Evolutionary conservation across 2,329 filamentous ascomycete genomes (phyloP), one percentile per base, ranked within the genome.

Genomic region (Epichloe sp.): DNA sequence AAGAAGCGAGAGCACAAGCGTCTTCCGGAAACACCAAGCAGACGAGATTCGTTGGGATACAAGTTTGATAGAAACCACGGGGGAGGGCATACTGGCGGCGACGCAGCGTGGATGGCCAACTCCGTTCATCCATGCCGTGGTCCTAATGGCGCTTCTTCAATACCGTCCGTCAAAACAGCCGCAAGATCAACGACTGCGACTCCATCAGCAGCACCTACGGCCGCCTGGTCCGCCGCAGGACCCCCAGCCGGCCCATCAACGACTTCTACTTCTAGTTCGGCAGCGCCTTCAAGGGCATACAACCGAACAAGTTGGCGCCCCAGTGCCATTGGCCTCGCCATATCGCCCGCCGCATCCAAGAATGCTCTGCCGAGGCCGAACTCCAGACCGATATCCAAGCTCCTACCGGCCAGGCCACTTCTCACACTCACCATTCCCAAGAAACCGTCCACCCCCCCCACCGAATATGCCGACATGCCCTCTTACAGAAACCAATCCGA

Each of bases 371-470:
- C 56, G 6, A 56, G 60, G 5, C 54, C 58, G 1, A 52, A 56
- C n/a, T 44, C 46, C 12, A 66, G 71, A 43, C 68, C 64, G 14
- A 48, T 64, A 5, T 75, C 73, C 2, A 71, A 62, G 53, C 62
- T 75, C 1, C 63, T 76, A n/a, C 73, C 73, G 10, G 68, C 68
- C 8, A 71, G 66, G 55, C 75, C 76, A 14, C 59, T 66, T 3
- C 60, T 78, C 51, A 68, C 70, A 1, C 57, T 47, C 44, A 45
- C 49, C 15, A 21, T 21, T 3, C 31, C 47, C 14, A 50, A 41
- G 37, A 55, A 40, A 26, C 34, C 41, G 17, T 35, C 53, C 26
- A 44, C 42, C 12, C 12, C 52, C 36, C 12, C 52, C 38, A 34
- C 38, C 15, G 26, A 41, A 31, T 42, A 47, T n/a, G 37, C 41